Evolutionary conservation across 2,329 filamentous ascomycete species (phyloP).

Genomic region (Xylariaceae sp.): DNA sequence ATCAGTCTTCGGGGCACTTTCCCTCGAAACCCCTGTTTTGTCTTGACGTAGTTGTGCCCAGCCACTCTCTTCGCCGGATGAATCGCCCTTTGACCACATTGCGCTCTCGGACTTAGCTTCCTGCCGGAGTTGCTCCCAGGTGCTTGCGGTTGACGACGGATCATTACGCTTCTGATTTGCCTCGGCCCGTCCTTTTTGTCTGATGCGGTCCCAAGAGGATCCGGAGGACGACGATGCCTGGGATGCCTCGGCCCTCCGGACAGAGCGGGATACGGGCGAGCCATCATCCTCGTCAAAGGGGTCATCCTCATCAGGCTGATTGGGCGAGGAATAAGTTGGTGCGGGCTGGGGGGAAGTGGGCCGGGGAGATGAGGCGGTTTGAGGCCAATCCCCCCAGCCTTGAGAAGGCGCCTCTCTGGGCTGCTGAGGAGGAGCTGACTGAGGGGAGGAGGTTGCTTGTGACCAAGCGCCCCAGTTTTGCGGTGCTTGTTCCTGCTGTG

Average conservation of each 20-base stretch:
- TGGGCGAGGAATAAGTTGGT: constrained; percentile 1
- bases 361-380: too few relatives aligned
- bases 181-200: constrained; percentile 34
- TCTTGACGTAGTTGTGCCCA: constrained; percentile 28
- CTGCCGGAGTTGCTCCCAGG: constrained; percentile 45
- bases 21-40: constrained; percentile 17
- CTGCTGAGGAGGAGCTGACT: too few relatives aligned
- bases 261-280: constrained; percentile 39
- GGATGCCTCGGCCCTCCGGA: constrained; percentile 19
- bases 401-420: too few relatives aligned
- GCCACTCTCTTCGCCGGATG: constrained; percentile 25
- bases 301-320: constrained; percentile 16
- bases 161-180: constrained; percentile 18
- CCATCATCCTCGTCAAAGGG: constrained; percentile 36
- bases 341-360: too few relatives aligned
- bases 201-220: constrained; percentile 45
- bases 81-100: constrained; percentile 24
- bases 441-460: too few relatives aligned
- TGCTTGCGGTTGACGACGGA: constrained; percentile 27
- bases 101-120: constrained; percentile 24
- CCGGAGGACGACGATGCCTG: constrained; percentile 20
- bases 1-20: constrained; percentile 21
- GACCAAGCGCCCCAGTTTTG: too few relatives aligned
- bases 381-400: too few relatives aligned
- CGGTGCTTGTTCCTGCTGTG: too few relatives aligned